A percentile compares a stretch with the other conserved stretches of the same genome.
Evolutionary conservation across 2,329 filamentous ascomycete genomes (phyloP).

Genomic region (Hymenoscyphus fraxineus): DNA sequence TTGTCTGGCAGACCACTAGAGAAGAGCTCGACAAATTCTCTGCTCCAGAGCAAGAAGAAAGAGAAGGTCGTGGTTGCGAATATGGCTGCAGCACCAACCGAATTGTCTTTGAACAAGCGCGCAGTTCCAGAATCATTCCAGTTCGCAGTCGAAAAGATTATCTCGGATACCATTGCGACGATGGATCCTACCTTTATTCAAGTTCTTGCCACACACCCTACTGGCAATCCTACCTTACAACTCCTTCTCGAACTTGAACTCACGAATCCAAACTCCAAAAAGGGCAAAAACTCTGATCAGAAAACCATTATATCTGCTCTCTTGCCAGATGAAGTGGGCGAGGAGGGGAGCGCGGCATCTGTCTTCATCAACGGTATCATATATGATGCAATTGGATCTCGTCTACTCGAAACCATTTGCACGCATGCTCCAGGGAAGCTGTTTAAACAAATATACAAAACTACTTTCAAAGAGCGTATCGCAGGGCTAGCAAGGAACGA

Average conservation of each 20-base stretch:
- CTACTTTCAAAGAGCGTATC: constrained; percentile 76
- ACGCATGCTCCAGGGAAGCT: constrained; percentile 76
- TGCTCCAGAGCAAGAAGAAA: constrained; percentile 91
- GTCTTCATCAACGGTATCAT: constrained; percentile 81
- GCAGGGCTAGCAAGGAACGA: constrained; percentile 82
- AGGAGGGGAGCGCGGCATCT: constrained; percentile 68
- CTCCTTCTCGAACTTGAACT: constrained; percentile 85
- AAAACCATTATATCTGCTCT: constrained; percentile 68
- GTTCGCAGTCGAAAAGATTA: constrained; percentile 74
- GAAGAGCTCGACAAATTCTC: constrained; percentile 61
- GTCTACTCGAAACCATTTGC: constrained; percentile 83
- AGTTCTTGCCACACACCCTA: constrained; percentile 80
- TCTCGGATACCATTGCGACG: constrained; percentile 68
- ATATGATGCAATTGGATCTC: constrained; percentile 87
- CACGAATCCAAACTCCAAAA: constrained; percentile 64
- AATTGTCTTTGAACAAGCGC: constrained; percentile 44
- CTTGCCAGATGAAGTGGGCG: constrained; percentile 73
- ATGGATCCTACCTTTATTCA: constrained; percentile 78
- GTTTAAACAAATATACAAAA: constrained; percentile 83
- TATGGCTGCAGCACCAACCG: constrained; percentile 46
- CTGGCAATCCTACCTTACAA: constrained; percentile 91
- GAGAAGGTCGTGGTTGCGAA: constrained; percentile 69
- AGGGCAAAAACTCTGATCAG: constrained; percentile 50
- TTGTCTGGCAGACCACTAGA: constrained; percentile 79
- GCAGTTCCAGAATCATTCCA: constrained; percentile 76